Conservation (phyloP, 2,329 filamentous ascomycete species). For the Polytolypa hystricis region DNA sequence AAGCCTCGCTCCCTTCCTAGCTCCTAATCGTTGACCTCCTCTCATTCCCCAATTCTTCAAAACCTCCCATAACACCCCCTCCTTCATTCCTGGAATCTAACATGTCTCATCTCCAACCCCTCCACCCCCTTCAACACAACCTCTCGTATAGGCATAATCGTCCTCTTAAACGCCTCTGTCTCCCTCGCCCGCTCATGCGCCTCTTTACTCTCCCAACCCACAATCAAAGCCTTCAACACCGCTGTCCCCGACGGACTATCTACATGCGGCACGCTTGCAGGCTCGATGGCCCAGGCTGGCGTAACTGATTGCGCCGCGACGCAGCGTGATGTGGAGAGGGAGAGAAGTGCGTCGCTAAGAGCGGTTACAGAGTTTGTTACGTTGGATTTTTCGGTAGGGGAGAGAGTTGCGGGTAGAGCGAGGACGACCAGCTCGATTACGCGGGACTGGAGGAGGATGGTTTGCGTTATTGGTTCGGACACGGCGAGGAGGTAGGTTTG, state of each 20-base stretch:
- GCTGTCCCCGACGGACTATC: slow-evolving; percentile 32
- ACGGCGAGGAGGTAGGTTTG: slow-evolving; percentile 19
- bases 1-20: no score
- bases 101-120: slow-evolving; percentile 37
- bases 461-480: slow-evolving; percentile 9
- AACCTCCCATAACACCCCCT: no score
- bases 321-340: slow-evolving; percentile 19
- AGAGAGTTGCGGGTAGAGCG: slow-evolving; percentile 30
- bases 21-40: no score
- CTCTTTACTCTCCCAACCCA: slow-evolving; percentile 44
- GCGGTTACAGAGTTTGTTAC: slow-evolving; percentile 24
- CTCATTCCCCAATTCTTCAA: no score
- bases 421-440: slow-evolving; percentile 40
- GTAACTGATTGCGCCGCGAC: slow-evolving; percentile 8
- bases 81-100: slow-evolving; percentile 24
- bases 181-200: slow-evolving; percentile 38
- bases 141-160: slow-evolving; percentile 32
- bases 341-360: slow-evolving; percentile 26
- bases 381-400: slow-evolving; percentile 17
- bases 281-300: slow-evolving; percentile 26
- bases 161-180: slow-evolving; percentile 34
- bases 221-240: slow-evolving; percentile 31
- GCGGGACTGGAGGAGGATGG: slow-evolving; percentile 29
- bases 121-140: slow-evolving; percentile 26
- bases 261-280: slow-evolving; percentile 20